phyloP scores from a whole-genome alignment of 1,284 basidiomycete genomes.

The Blastosporella zonata region DNA sequence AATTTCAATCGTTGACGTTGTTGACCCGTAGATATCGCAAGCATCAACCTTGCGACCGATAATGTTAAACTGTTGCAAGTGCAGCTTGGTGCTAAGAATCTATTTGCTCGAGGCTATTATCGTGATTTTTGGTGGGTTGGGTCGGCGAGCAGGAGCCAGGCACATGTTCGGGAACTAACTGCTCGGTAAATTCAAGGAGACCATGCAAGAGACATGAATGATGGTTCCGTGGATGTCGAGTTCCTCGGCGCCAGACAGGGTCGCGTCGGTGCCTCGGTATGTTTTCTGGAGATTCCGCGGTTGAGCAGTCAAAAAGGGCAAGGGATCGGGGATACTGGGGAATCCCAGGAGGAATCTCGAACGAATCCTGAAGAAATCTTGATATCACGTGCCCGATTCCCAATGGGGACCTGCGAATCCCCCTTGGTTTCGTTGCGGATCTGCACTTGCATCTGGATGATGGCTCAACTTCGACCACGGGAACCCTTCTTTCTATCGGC shows the following conservation, averaged over 20 bases:
- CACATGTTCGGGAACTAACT: neutral
- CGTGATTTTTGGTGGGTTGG: neutral
- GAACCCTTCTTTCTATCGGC: constrained; percentile 28
- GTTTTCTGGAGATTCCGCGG: constrained; percentile 13
- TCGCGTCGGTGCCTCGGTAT: constrained; percentile 8
- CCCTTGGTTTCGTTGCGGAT: constrained; percentile 15
- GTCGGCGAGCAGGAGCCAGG: neutral
- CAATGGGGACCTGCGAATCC: constrained; percentile 15
- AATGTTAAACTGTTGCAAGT: neutral
- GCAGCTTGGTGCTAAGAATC: neutral
- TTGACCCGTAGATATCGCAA: neutral
- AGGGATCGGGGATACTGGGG: neutral
- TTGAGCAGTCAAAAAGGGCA: neutral
- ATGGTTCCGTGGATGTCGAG: neutral
- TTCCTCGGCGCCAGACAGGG: constrained; percentile 4
- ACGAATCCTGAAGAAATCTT: neutral
- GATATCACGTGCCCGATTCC: constrained; percentile 14
- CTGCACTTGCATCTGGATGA: constrained; percentile 17
- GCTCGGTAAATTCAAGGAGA: neutral
- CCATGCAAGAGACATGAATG: neutral
- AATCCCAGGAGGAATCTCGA: constrained; percentile 9
- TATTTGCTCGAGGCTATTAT: neutral
- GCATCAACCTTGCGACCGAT: neutral
- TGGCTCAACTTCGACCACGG: constrained; percentile 24
- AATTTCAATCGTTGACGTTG: neutral